Percentiles rank a stretch among this genome's conserved stretches.
These are phyloP conservation scores for Tulasnella sp. DNA, from an alignment of 768 basidiomycete species.

Conservation along the genomic window DNA sequence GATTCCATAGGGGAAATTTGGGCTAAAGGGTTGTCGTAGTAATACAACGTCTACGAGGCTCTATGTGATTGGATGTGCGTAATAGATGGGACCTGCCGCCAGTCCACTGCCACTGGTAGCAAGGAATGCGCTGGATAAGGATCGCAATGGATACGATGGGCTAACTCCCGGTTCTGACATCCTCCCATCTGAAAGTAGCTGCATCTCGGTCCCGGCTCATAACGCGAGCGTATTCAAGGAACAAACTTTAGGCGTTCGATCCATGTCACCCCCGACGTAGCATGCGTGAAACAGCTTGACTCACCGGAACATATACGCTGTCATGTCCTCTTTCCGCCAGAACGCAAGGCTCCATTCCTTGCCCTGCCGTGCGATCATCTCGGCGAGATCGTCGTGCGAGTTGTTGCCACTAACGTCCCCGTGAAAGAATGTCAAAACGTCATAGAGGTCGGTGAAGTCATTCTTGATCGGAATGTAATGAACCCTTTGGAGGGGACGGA, in stretches of 20 bases:
- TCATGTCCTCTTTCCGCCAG: constrained; percentile 52
- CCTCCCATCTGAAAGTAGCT: constrained; percentile 24
- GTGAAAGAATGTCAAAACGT: constrained; percentile 61
- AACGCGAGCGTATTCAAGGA: constrained; percentile 44
- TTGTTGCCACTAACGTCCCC: constrained; percentile 46
- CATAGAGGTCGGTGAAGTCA: constrained; percentile 57
- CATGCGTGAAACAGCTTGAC: neutral
- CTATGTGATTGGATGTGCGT: neutral
- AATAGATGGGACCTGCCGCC: no score
- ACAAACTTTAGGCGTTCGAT: constrained; percentile 28
- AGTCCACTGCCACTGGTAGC: neutral
- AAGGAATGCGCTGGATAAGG: neutral
- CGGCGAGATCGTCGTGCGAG: constrained; percentile 46
- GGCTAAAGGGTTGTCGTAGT: constrained; percentile 27
- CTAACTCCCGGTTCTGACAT: neutral
- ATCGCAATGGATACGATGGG: neutral
- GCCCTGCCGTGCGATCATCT: constrained; percentile 45
- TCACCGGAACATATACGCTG: constrained; percentile 47
- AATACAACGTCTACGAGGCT: neutral
- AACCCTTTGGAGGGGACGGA: constrained; percentile 50
- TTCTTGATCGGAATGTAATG: constrained; percentile 60
- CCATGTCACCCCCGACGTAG: neutral
- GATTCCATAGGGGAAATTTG: constrained; percentile 61
- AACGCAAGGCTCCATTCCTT: constrained; percentile 43
- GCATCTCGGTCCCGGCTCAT: constrained; percentile 35